A percentile compares a stretch with the other conserved stretches of the same genome.
phyloP scores from a whole-genome alignment of 176 grass and related monocot genomes.

The Zea luxurians region DNA sequence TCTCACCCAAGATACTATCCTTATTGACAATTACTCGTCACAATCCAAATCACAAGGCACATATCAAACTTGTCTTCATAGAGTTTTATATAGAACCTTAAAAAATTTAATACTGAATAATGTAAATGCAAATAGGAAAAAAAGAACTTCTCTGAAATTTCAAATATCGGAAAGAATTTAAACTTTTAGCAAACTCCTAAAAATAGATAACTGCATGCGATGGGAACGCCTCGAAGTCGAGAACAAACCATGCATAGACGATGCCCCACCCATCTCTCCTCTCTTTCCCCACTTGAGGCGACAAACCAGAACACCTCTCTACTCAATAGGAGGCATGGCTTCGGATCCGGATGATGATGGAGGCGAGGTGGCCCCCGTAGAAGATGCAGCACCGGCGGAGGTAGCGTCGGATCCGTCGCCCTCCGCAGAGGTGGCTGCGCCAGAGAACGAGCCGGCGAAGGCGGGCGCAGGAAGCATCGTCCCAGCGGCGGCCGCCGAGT shows the following conservation, averaged over 20 bases:
- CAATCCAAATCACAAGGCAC: no score
- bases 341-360: conserved; percentile 6
- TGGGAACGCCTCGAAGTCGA: neutral
- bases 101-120: no score
- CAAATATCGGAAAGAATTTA: neutral
- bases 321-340: conserved; percentile 25
- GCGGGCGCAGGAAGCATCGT: conserved; percentile 29
- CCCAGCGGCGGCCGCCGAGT: conserved; percentile 38
- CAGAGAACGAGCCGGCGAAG: conserved; percentile 4
- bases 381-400: neutral
- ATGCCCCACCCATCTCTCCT: neutral
- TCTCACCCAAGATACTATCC: no score
- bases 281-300: neutral
- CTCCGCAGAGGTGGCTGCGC: conserved; percentile 1
- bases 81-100: no score
- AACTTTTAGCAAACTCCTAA: conserved; percentile 10
- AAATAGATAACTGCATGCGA: neutral
- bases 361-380: neutral
- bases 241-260: neutral
- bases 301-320: neutral
- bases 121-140: no score
- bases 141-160: neutral
- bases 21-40: no score
- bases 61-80: no score
- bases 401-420: neutral